phyloP scores from a whole-genome alignment of 495 filamentous ascomycete species.

The Aspergillus campestris region DNA sequence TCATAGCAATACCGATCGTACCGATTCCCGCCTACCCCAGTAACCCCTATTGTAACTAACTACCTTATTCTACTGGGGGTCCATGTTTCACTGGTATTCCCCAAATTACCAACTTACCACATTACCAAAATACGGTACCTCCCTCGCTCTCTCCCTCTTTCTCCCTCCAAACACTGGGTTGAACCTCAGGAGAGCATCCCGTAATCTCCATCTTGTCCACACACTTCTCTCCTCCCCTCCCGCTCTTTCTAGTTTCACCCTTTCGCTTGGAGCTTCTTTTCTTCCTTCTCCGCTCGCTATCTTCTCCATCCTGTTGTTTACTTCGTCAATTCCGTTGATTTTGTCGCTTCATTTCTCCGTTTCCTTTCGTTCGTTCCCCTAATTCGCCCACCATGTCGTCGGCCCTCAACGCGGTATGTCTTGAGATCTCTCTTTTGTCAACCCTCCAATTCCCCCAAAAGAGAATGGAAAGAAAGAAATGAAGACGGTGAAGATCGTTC shows the following conservation, averaged over 20 bases:
- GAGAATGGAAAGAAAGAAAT: too few relatives aligned
- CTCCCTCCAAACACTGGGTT: neutral
- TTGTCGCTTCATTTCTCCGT: constrained; percentile 14
- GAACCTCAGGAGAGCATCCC: constrained; percentile 16
- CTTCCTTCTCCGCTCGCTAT: constrained; percentile 8
- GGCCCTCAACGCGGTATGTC: constrained; percentile 53
- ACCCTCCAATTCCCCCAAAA: constrained; percentile 10
- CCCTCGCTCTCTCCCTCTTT: constrained; percentile 16
- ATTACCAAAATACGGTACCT: neutral
- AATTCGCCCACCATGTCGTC: constrained; percentile 47
- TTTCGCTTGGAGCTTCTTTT: constrained; percentile 1
- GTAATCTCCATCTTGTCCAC: too few relatives aligned
- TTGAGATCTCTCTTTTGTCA: constrained; percentile 29
- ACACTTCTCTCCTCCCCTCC: constrained; percentile 6
- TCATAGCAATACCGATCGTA: too few relatives aligned
- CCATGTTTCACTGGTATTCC: too few relatives aligned
- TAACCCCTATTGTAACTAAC: too few relatives aligned
- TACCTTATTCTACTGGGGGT: too few relatives aligned
- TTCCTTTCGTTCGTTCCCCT: constrained; percentile 2
- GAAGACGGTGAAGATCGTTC: too few relatives aligned
- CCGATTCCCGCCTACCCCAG: too few relatives aligned
- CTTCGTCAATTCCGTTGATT: constrained; percentile 4
- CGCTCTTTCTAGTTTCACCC: constrained; percentile 8
- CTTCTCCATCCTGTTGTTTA: neutral
- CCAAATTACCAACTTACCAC: too few relatives aligned